phyloP scores from a whole-genome alignment of 139 green algal genomes.

The Astrephomene gubernaculifera region DNA sequence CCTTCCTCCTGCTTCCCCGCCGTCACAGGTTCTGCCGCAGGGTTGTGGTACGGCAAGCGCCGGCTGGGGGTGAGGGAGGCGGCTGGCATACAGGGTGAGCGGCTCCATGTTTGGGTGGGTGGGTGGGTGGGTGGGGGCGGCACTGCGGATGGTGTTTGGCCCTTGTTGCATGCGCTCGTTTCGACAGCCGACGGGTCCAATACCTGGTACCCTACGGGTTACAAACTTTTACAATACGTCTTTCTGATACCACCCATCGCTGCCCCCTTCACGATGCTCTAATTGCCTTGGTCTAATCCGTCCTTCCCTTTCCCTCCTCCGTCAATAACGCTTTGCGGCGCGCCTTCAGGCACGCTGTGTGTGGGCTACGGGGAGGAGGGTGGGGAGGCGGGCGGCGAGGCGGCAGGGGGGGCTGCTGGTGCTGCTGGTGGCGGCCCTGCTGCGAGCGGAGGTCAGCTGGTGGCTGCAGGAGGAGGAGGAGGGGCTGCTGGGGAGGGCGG shows the following conservation, averaged over 20 bases:
- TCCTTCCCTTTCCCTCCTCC: not conserved
- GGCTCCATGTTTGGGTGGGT: not conserved
- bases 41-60: not conserved
- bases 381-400: not conserved
- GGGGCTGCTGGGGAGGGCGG: not conserved
- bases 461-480: not conserved
- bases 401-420: not conserved
- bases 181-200: no score
- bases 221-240: no score
- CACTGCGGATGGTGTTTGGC: no score
- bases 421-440: not conserved
- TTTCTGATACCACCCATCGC: no score
- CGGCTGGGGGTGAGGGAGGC: constrained; percentile 24
- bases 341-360: not conserved
- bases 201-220: no score
- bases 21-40: not conserved
- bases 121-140: not conserved
- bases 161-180: no score
- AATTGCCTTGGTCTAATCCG: no score
- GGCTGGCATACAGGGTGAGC: constrained; percentile 8
- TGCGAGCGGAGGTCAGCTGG: no score
- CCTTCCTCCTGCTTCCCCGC: not conserved
- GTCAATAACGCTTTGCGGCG: not conserved
- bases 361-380: constrained; percentile 14
- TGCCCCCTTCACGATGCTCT: no score